Percentiles rank a stretch among this genome's conserved stretches.
These are phyloP conservation scores for Corymbia maculata DNA, from an alignment of 345 rosid genomes.

Conservation along the genomic window DNA sequence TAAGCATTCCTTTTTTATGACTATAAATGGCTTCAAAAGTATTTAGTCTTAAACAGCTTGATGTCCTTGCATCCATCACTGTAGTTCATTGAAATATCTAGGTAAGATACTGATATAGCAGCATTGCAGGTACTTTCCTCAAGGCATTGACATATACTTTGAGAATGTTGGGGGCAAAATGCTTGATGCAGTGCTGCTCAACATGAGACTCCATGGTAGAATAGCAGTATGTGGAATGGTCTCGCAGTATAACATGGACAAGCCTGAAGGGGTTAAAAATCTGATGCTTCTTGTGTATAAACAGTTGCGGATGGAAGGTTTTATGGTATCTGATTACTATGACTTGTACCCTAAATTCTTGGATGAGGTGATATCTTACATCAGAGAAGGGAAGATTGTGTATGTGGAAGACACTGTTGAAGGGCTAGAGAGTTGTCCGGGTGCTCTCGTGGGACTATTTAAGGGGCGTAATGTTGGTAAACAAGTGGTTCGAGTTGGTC, in stretches of 20 bases:
- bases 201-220: constrained; percentile 15
- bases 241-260: constrained; percentile 11
- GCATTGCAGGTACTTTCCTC: constrained; percentile 6
- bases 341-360: constrained; percentile 10
- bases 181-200: constrained; percentile 14
- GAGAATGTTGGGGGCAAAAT: constrained; percentile 21
- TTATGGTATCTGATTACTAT: constrained; percentile 3
- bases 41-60: neutral
- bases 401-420: constrained; percentile 10
- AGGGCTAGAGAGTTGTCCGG: constrained; percentile 11
- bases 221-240: constrained; percentile 19
- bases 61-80: neutral
- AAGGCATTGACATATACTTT: constrained; percentile 21
- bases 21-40: neutral
- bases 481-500: constrained; percentile 11
- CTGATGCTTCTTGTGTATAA: neutral
- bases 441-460: constrained; percentile 7
- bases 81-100: neutral
- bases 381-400: constrained; percentile 9
- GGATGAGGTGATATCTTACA: constrained; percentile 1
- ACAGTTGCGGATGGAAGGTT: constrained; percentile 22
- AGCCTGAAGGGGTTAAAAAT: constrained; percentile 6
- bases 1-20: neutral
- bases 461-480: constrained; percentile 14
- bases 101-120: neutral